These are phyloP conservation scores for Diaporthe aspalathi DNA, from an alignment of 2,329 filamentous ascomycete species.

Conservation along the genomic window DNA sequence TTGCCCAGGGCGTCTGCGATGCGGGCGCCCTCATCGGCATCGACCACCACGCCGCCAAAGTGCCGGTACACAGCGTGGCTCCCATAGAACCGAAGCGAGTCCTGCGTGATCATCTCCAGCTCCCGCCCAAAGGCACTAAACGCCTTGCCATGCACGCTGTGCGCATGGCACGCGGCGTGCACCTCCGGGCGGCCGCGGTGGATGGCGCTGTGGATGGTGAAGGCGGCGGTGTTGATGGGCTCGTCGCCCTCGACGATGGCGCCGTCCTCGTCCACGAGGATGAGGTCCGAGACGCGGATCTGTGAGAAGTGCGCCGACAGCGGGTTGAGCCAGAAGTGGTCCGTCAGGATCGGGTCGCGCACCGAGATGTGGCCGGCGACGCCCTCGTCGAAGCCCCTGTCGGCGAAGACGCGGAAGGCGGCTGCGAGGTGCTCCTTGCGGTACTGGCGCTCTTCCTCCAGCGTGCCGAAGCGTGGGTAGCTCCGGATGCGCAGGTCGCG, in stretches of 20 bases:
- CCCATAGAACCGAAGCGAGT: conserved; percentile 72
- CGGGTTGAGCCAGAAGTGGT: conserved; percentile 59
- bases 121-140: conserved; percentile 73
- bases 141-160: conserved; percentile 73
- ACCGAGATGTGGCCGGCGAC: conserved; percentile 68
- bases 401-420: conserved; percentile 71
- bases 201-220: conserved; percentile 75
- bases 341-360: conserved; percentile 41
- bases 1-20: conserved; percentile 72
- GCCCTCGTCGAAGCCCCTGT: conserved; percentile 70
- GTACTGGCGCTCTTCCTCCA: conserved; percentile 65
- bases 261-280: conserved; percentile 70
- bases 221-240: conserved; percentile 75
- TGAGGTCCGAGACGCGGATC: conserved; percentile 74
- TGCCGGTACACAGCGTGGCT: conserved; percentile 73
- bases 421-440: conserved; percentile 67
- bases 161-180: conserved; percentile 75
- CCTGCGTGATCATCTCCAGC: conserved; percentile 77
- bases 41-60: conserved; percentile 62
- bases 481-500: conserved; percentile 49
- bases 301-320: conserved; percentile 74
- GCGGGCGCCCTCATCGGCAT: conserved; percentile 71
- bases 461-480: conserved; percentile 64
- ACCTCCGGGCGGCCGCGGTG: conserved; percentile 74
- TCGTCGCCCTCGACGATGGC: conserved; percentile 73